Percentiles rank a stretch among this genome's conserved stretches.
phyloP scores from a whole-genome alignment of 306 rosid species.

The Castanea crenata region DNA sequence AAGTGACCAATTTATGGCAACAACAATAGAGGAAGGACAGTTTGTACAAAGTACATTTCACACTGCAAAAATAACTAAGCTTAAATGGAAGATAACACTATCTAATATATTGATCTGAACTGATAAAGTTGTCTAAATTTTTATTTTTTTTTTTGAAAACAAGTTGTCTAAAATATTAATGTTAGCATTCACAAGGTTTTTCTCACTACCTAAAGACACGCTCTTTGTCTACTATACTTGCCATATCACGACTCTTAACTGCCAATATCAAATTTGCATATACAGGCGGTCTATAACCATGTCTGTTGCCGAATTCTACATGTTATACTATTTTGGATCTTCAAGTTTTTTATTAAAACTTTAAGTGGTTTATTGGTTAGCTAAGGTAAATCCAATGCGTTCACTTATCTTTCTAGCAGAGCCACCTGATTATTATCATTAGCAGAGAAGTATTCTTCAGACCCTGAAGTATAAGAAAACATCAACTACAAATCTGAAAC shows the following conservation, averaged over 20 bases:
- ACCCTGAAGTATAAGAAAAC: background rate
- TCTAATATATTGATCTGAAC: background rate
- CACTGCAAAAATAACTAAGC: background rate
- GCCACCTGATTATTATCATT: background rate
- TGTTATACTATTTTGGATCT: background rate
- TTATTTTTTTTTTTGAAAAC: too few species aligned
- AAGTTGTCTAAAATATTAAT: background rate
- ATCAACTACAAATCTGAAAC: background rate
- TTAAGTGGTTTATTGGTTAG: background rate
- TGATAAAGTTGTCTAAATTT: background rate
- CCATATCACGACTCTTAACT: too few species aligned
- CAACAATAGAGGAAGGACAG: background rate
- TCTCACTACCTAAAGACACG: background rate
- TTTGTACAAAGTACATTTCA: background rate
- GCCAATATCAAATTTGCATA: too few species aligned
- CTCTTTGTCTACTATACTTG: background rate
- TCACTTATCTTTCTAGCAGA: background rate
- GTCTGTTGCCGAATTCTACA: background rate
- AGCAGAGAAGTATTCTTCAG: background rate
- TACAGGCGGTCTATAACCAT: background rate
- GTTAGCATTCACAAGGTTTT: background rate
- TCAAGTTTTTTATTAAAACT: background rate
- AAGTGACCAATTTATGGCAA: conserved; percentile 7
- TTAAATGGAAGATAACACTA: background rate
- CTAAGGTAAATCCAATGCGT: background rate